Conservation (phyloP, 1,284 basidiomycete genomes). For the Flammula alnicola region DNA sequence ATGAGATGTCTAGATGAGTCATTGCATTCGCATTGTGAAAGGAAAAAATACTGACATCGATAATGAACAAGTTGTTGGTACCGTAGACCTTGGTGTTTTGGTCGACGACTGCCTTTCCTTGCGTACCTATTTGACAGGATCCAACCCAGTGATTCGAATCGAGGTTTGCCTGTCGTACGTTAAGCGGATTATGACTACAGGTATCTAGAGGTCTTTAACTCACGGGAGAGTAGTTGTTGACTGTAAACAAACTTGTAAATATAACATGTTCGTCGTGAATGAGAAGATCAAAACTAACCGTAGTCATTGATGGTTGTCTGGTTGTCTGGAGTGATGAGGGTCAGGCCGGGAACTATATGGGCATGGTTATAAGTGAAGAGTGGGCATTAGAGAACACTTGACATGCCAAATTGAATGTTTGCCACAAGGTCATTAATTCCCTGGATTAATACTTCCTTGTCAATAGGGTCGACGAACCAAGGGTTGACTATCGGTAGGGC, state of each 20-base stretch:
- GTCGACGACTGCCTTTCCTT: constrained; percentile 51
- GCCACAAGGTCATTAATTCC: constrained; percentile 54
- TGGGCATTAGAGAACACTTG: neutral
- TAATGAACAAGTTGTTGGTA: constrained; percentile 58
- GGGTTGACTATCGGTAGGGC: constrained; percentile 54
- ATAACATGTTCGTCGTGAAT: neutral
- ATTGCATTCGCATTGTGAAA: constrained; percentile 4
- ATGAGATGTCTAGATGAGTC: constrained; percentile 1
- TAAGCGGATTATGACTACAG: neutral
- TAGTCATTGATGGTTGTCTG: constrained; percentile 56
- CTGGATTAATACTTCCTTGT: constrained; percentile 53
- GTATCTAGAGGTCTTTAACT: constrained; percentile 9
- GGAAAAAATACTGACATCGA: constrained; percentile 41
- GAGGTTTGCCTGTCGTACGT: constrained; percentile 27
- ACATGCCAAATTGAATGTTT: constrained; percentile 44
- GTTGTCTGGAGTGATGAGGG: constrained; percentile 63
- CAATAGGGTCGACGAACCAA: constrained; percentile 61
- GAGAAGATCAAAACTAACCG: constrained; percentile 35
- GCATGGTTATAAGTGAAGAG: neutral
- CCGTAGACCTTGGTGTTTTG: constrained; percentile 59
- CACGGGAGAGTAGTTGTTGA: constrained; percentile 53
- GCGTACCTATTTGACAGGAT: constrained; percentile 50
- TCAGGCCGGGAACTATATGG: constrained; percentile 48
- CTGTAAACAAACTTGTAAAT: constrained; percentile 28
- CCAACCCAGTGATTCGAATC: constrained; percentile 67